Percentiles rank a stretch among this genome's conserved stretches.
These are phyloP conservation scores for Cyclotella kingstonii DNA, from an alignment of 108 stramenopile genomes.

Conservation along the genomic window DNA sequence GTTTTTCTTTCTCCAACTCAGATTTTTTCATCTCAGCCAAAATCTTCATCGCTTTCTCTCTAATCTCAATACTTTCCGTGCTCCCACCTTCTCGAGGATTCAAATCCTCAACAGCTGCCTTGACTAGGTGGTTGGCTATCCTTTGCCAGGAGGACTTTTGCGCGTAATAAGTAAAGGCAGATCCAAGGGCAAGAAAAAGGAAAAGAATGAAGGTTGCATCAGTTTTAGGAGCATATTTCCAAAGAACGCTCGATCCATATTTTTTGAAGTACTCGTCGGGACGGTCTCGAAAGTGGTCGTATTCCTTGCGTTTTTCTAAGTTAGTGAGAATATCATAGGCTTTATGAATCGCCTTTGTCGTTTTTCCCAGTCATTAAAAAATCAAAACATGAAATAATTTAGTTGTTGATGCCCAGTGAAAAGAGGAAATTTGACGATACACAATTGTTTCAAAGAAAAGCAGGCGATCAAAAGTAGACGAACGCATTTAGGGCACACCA, in stretches of 20 bases:
- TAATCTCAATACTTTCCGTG: slow-evolving; percentile 67
- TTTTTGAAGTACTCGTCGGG: slow-evolving; percentile 79
- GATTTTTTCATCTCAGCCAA: slow-evolving; percentile 46
- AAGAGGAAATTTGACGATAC: not conserved
- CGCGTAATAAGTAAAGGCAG: slow-evolving; percentile 62
- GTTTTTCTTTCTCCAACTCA: not conserved
- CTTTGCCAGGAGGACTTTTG: slow-evolving; percentile 75
- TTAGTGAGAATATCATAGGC: slow-evolving; percentile 83
- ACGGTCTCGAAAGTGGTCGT: slow-evolving; percentile 77
- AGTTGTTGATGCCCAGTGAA: no score
- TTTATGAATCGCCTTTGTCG: slow-evolving; percentile 67
- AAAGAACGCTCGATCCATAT: slow-evolving; percentile 73
- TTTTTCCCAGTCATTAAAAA: no score
- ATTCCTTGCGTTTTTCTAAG: slow-evolving; percentile 65
- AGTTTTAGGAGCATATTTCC: slow-evolving; percentile 78
- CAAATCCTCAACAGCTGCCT: slow-evolving; percentile 80
- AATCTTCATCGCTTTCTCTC: slow-evolving; percentile 66
- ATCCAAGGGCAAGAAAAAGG: slow-evolving; percentile 50
- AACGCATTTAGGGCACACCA: slow-evolving; percentile 45
- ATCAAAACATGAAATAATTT: no score
- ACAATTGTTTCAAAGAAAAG: not conserved
- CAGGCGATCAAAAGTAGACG: not conserved
- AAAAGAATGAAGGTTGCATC: slow-evolving; percentile 66
- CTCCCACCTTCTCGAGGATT: slow-evolving; percentile 71
- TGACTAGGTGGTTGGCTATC: slow-evolving; percentile 71